These are phyloP conservation scores for Rhynchospora tenuis DNA, from an alignment of 176 grass and related monocot species.

Conservation along the genomic window DNA sequence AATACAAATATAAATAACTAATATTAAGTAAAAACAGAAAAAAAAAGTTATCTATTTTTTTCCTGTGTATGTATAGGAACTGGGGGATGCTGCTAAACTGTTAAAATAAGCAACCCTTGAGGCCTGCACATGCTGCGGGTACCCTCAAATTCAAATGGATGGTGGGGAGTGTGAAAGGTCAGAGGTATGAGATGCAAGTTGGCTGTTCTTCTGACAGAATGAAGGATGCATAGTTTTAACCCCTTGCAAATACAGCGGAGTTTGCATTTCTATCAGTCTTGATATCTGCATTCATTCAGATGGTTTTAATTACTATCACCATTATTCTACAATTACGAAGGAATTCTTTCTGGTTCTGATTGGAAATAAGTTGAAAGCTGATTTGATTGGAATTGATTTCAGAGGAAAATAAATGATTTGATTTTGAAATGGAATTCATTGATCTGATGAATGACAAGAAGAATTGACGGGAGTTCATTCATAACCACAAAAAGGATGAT, in stretches of 20 bases:
- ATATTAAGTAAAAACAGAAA: not conserved
- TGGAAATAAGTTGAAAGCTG: no score
- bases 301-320: not conserved
- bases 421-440: no score
- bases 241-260: slow-evolving; percentile 49
- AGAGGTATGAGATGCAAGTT: not conserved
- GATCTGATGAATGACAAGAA: no score
- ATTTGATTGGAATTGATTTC: no score
- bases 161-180: slow-evolving; percentile 7
- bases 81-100: not conserved
- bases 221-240: slow-evolving; percentile 40
- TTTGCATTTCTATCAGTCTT: slow-evolving; percentile 88
- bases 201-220: slow-evolving; percentile 14
- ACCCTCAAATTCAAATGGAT: slow-evolving; percentile 22
- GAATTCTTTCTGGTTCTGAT: not conserved
- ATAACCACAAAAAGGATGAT: no score
- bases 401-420: no score
- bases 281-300: slow-evolving; percentile 51
- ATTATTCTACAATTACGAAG: not conserved
- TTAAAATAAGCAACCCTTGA: not conserved
- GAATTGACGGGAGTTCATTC: no score
- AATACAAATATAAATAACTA: slow-evolving; percentile 3
- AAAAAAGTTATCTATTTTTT: not conserved
- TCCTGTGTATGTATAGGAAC: not conserved
- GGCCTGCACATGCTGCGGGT: not conserved